Evolutionary conservation across 2,329 filamentous ascomycete species (phyloP), one percentile per base, ranked within the genome.

Genomic region (Parafenestella ontariensis): DNA sequence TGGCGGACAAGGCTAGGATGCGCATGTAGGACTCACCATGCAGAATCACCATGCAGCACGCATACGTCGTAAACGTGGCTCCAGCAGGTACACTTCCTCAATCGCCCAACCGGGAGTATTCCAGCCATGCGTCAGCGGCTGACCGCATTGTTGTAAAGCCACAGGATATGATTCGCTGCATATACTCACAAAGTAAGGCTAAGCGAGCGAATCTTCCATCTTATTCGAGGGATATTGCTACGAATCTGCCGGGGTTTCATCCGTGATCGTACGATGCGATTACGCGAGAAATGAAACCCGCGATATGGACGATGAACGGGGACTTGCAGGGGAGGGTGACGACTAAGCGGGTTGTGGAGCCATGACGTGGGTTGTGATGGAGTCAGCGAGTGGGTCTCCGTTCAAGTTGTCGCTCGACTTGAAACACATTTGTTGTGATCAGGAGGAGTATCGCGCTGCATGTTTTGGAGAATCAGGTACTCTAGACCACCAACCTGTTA

Each of bases 31-130:
- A 47, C 46, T 13, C 42, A 20, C 6, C 26, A 36, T 36, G 46
- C 37, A 43, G 43, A 34, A 40, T 50, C 43, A 56, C 43, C 40
- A 45, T 34, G 21, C 40, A 37, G 36, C 34, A 26, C n/a, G n/a
- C n/a, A n/a, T n/a, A 9, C 46, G 34, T n/a, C 46, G 49, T 59
- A 46, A 49, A 68, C 66, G 64, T 68, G 60, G 61, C 61, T 64
- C 64, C 64, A 59, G 52, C 56, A 62, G 56, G 54, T 57, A 61
- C 53, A 23, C 21, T 46, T 46, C 23, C 21, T 49, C 34, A 26
- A 20, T 54, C 41, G 50, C 59, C 68, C 69, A 70, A 71, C 67
- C 68, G 68, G 70, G 57, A 66, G 62, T 55, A 52, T 70, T 72
- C 70, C 70, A 65, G 59, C 44, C 48, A 41, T 40, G 57, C 64